Base-by-base conservation (phyloP, 306 rosid genomes). In the Rosa lucieae region DNA sequence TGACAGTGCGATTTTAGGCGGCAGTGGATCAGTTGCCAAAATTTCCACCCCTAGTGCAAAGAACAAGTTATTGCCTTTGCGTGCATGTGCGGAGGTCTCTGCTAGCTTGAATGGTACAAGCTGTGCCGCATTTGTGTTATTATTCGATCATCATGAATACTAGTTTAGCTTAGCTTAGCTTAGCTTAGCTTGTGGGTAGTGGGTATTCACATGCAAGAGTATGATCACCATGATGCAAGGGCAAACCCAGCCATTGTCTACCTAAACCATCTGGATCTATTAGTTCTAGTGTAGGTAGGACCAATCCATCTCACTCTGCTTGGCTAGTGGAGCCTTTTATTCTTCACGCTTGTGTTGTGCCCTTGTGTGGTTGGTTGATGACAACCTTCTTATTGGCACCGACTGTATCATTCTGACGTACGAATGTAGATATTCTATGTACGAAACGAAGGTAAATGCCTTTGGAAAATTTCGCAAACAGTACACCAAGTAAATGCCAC, bases 251-350 rank as follows among this genome's bases (percentile, higher is more conserved):
- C 18, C 11, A 39, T 66, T 1, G 40, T 26, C 51, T 17, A 72
- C 52, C 67, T 67, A 10, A 39, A 5, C 44, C 51, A 29, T 62
- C n/a, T 32, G 11, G 42, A 12, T 63, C 43, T 32, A 1, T 18
- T 66, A 13, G 2, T 51, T 49, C 13, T 40, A 73, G 29, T 26
- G 59, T 47, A 62, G 68, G 83, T 59, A 84, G 93, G 88, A 48
- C 85, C 90, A 82, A 78, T 70, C 87, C 90, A 87, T 83, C 77
- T 74, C 75, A 10, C 84, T 82, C 76, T 87, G 90, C 79, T 89
- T 29, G 14, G 14, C 2, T 80, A 85, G 90, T 89, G 90, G 90
- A 72, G 46, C 35, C 37, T 72, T 80, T 49, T 74, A 35, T 68
- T 73, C 73, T 53, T 59, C 81, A 75, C 65, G 75, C 83, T 46